These are phyloP conservation scores for Microbotryum intermedium DNA, from an alignment of 1,284 basidiomycete genomes.

Conservation along the genomic window DNA sequence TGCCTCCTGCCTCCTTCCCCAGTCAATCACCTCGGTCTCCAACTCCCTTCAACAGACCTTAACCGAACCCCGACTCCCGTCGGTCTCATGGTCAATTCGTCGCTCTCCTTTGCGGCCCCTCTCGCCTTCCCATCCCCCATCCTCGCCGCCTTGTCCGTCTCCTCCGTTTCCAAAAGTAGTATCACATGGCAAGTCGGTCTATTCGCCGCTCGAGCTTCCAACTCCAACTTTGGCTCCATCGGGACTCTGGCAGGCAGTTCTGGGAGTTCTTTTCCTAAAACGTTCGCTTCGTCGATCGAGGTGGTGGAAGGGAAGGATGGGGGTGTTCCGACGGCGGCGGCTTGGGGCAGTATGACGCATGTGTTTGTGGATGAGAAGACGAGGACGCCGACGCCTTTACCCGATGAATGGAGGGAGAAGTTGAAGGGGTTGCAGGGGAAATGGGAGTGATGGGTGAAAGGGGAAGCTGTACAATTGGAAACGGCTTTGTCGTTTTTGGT, in stretches of 20 bases:
- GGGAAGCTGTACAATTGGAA: not conserved
- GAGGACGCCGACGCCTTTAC: constrained; percentile 6
- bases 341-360: constrained; percentile 28
- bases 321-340: constrained; percentile 8
- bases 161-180: not conserved
- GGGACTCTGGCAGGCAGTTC: no score
- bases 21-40: not conserved
- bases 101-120: constrained; percentile 8
- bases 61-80: constrained; percentile 5
- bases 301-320: not conserved
- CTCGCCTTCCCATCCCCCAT: constrained; percentile 15
- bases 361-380: constrained; percentile 26
- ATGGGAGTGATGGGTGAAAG: no score
- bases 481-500: no score
- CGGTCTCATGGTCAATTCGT: constrained; percentile 6
- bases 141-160: constrained; percentile 11
- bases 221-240: no score
- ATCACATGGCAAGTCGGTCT: constrained; percentile 15
- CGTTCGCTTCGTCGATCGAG: no score
- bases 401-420: constrained; percentile 3
- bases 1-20: not conserved
- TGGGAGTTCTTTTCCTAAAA: no score
- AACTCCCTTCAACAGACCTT: not conserved
- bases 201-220: not conserved
- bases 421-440: constrained; percentile 4